A percentile compares a stretch with the other conserved stretches of the same genome.
These are phyloP conservation scores for Aspergillus ochraceoroseus DNA, from an alignment of 2,329 filamentous ascomycete genomes.

Conservation along the genomic window DNA sequence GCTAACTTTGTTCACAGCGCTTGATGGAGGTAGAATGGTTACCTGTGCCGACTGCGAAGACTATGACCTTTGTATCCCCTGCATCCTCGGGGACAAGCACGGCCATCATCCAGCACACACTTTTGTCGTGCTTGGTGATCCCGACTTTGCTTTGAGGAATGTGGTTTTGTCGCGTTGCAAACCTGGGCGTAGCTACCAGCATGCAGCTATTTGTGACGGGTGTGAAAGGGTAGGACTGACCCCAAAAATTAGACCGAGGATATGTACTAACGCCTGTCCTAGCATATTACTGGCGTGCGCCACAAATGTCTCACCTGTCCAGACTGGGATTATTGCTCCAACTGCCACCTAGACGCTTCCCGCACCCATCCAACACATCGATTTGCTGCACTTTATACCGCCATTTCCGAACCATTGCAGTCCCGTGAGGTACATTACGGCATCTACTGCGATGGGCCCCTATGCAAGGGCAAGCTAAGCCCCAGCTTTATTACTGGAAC, in stretches of 20 bases:
- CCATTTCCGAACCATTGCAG: conserved; percentile 48
- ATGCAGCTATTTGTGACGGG: conserved; percentile 89
- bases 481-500: conserved; percentile 66
- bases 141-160: conserved; percentile 56
- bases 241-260: background rate
- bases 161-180: conserved; percentile 64
- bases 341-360: conserved; percentile 63
- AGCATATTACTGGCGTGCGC: conserved; percentile 78
- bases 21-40: conserved; percentile 73
- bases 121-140: conserved; percentile 56
- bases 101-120: conserved; percentile 86
- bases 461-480: conserved; percentile 59
- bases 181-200: conserved; percentile 73
- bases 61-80: conserved; percentile 83
- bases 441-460: conserved; percentile 90
- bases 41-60: conserved; percentile 82
- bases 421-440: conserved; percentile 63
- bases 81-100: conserved; percentile 70
- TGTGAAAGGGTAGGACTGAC: conserved; percentile 62
- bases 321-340: conserved; percentile 90
- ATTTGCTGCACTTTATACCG: conserved; percentile 81
- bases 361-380: conserved; percentile 76
- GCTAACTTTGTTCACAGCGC: conserved; percentile 49
- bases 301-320: conserved; percentile 97
- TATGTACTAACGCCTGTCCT: conserved; percentile 20